A percentile compares a stretch with the other conserved stretches of the same genome.
Conservation (phyloP, 306 rosid genomes). For the Vigna trinervia region DNA sequence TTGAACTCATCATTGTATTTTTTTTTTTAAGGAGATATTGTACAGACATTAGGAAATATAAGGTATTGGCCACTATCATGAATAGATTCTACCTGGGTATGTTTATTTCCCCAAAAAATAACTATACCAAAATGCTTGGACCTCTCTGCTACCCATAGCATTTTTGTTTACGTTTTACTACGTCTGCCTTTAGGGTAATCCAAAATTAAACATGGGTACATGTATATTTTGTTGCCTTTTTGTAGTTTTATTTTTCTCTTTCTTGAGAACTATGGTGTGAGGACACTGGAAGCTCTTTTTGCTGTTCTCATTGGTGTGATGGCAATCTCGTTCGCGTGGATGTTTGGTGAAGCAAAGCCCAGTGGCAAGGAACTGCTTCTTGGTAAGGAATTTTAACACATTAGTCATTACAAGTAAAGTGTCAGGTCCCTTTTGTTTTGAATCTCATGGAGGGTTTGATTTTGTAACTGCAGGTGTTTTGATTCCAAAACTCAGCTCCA, state of each 20-base stretch:
- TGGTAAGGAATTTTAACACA: conserved; percentile 54
- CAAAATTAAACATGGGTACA: conserved; percentile 14
- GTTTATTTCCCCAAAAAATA: not conserved
- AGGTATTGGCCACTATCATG: not conserved
- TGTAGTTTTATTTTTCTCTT: conserved; percentile 88
- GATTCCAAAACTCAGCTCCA: conserved; percentile 87
- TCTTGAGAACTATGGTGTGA: conserved; percentile 94
- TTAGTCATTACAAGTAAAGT: conserved; percentile 4
- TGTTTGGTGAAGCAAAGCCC: conserved; percentile 95
- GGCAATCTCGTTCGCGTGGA: conserved; percentile 91
- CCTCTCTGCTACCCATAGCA: not conserved
- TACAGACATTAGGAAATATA: not conserved
- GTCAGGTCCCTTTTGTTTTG: conserved; percentile 17
- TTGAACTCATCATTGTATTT: not conserved
- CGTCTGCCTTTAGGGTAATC: not conserved
- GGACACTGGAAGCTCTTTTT: conserved; percentile 85
- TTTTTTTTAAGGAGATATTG: not conserved
- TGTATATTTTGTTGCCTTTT: conserved; percentile 33
- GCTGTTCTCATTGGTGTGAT: conserved; percentile 86
- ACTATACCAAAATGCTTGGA: not conserved
- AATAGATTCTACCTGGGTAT: not conserved
- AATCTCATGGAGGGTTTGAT: conserved; percentile 37
- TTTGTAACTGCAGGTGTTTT: conserved; percentile 65
- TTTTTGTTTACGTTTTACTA: not conserved
- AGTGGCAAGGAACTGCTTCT: conserved; percentile 76